phyloP scores from a whole-genome alignment of 495 filamentous ascomycete species.

The Sabuloglossum arenarium region DNA sequence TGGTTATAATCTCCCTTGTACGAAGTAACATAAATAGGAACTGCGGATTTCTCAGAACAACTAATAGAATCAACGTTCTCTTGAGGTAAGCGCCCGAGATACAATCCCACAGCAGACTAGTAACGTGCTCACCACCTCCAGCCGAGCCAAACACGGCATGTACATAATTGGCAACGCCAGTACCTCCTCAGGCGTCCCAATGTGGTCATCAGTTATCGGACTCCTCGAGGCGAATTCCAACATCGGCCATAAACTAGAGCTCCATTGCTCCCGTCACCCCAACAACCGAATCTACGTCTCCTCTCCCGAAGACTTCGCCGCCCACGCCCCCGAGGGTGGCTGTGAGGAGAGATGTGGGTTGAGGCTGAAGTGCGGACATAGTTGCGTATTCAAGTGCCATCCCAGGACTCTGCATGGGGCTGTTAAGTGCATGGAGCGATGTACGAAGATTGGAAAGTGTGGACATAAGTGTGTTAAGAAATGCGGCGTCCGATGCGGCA shows the following conservation, averaged over 20 bases:
- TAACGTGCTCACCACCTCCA: neutral
- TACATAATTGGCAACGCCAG: conserved; percentile 59
- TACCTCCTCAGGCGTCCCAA: conserved; percentile 32
- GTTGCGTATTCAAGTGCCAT: conserved; percentile 49
- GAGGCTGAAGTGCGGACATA: conserved; percentile 49
- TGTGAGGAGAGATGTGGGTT: conserved; percentile 37
- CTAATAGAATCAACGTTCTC: conserved; percentile 66
- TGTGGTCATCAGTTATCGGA: conserved; percentile 47
- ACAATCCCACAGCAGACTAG: neutral
- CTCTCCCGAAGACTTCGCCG: conserved; percentile 38
- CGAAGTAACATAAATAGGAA: conserved; percentile 41
- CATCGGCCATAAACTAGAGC: conserved; percentile 31
- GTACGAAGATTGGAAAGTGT: conserved; percentile 35
- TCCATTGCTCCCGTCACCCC: conserved; percentile 50
- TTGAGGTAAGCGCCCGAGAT: conserved; percentile 22
- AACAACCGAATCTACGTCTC: conserved; percentile 32
- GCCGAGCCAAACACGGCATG: conserved; percentile 59
- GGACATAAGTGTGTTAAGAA: conserved; percentile 34
- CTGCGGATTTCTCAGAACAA: conserved; percentile 51
- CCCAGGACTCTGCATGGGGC: conserved; percentile 40
- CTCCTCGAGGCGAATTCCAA: conserved; percentile 29
- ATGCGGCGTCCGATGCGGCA: conserved; percentile 39
- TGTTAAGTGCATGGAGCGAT: conserved; percentile 38
- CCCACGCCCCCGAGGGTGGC: conserved; percentile 47
- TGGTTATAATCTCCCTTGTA: conserved; percentile 59